Evolutionary conservation across 305 asterid species (phyloP), one percentile per base, ranked within the genome.

Genomic region (Rubia balearica): DNA sequence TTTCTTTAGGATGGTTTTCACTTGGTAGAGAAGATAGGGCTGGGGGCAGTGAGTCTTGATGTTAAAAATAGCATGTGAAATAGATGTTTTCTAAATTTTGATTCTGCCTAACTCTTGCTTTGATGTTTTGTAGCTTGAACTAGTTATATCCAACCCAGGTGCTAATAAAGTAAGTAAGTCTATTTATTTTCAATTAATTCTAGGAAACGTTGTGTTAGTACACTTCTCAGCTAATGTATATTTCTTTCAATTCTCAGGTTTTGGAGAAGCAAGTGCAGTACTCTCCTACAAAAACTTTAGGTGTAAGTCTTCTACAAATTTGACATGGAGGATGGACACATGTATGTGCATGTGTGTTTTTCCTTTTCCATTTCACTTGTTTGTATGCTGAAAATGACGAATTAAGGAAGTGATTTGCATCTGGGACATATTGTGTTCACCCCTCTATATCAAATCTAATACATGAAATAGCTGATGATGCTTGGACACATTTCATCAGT

Each of bases 101-200:
- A 49, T 67, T 46, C 19, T 48, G 1, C 64, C 57, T 65, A 30
- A 69, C 22, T 42, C 41, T 22, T 27, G 48, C 59, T 60, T 74
- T 78, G 19, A 51, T 65, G 30, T 59, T 74, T 81, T 82, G 80
- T 91, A 89, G 98, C 83, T 91, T 73, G 98, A 91, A 76, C 83
- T 91, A 73, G 87, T 89, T 71, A 80, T 85, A 84, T 85, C 96
- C 33, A 89, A 90, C 30, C 96, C 96, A 8, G 94, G 91, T 78
- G 92, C 82, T 69, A 81, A 86, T 75, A 90, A 88, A 94, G 98
- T 89, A 79, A 68, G 46, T 69, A n/a, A n/a, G n/a, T n/a, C 51
- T 67, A 61, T 56, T 56, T 8, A 8, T 33, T 59, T 68, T 16
- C 69, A 22, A 43, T 30, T 65, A 61, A 13, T 77, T 63, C 1